A percentile compares a stretch with the other conserved stretches of the same genome.
Evolutionary conservation across 345 rosid species (phyloP).

Genomic region (Draba incana): DNA sequence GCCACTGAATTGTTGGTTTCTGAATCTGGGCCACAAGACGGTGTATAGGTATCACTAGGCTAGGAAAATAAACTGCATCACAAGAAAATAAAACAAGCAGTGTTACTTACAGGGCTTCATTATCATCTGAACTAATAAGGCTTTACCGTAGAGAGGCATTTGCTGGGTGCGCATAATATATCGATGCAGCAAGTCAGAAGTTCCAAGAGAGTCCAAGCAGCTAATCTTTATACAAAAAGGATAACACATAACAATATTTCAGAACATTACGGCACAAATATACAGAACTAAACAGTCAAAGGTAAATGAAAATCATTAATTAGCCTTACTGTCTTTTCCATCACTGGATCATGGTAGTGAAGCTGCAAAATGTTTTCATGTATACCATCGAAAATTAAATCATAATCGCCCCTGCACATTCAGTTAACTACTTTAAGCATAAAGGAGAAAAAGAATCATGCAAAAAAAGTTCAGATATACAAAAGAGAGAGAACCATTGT

Average conservation of each 20-base stretch:
- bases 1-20: constrained; percentile 88
- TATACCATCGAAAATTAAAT: constrained; percentile 79
- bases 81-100: constrained; percentile 17
- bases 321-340: constrained; percentile 85
- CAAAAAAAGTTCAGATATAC: background rate
- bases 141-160: constrained; percentile 71
- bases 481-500: constrained; percentile 29
- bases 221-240: constrained; percentile 55
- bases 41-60: constrained; percentile 66
- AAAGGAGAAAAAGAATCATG: constrained; percentile 10
- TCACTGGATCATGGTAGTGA: constrained; percentile 89
- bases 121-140: constrained; percentile 14
- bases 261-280: constrained; percentile 23
- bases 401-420: constrained; percentile 87
- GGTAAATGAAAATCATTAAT: constrained; percentile 25
- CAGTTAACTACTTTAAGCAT: constrained; percentile 38
- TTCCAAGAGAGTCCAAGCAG: constrained; percentile 74
- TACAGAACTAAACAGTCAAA: constrained; percentile 27
- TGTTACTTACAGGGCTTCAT: constrained; percentile 15
- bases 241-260: constrained; percentile 26
- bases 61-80: constrained; percentile 73
- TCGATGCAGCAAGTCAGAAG: constrained; percentile 72
- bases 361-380: constrained; percentile 89
- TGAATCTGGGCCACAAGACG: constrained; percentile 75
- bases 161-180: constrained; percentile 72